Evolutionary conservation across 2,329 filamentous ascomycete species (phyloP), one percentile per base, ranked within the genome.

Genomic region (Apiospora phragmitis): DNA sequence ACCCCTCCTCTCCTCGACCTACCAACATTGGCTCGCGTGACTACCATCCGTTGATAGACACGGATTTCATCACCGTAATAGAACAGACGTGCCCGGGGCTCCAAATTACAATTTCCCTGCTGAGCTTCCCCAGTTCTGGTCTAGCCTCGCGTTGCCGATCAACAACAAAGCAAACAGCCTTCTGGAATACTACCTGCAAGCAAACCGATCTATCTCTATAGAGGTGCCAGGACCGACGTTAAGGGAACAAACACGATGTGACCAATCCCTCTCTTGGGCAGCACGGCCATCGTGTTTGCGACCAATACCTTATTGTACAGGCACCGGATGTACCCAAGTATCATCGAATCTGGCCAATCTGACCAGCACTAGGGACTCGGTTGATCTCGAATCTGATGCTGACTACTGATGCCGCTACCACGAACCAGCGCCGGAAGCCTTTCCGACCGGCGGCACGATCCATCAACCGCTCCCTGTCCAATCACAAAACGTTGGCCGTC

Each of bases 301-400:
- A 21, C 16, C 16, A 47, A 8, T 6, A 32, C 49, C 26, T 55
- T 32, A 12, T 26, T 29, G 12, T 59, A 59, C 51, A 62, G 55
- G 55, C 55, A n/a, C 9, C 32, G 35, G 21, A 62, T 38, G 55
- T 62, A 62, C 29, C 55, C 32, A 38, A 11, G 55, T 62, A 38
- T n/a, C 32, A 62, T 62, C 55, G n/a, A 62, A 62, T 62, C 55
- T 62, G 55, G 9, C 55, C 55, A 62, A 62, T 62, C 55, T 62
- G 55, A 62, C 55, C 18, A 62, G 32, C 55, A 38, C 55, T 62
- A 62, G 55, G 55, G 55, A 62, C 55, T 62, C 55, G 55, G 32
- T 62, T 62, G 55, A 62, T 62, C 55, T 62, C 55, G 55, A 62
- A 62, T 62, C 32, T 62, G 55, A 62, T 62, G 55, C 55, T 62